Evolutionary conservation across 352 stramenopile genomes (phyloP).

Genomic region (Pythium monospermum): DNA sequence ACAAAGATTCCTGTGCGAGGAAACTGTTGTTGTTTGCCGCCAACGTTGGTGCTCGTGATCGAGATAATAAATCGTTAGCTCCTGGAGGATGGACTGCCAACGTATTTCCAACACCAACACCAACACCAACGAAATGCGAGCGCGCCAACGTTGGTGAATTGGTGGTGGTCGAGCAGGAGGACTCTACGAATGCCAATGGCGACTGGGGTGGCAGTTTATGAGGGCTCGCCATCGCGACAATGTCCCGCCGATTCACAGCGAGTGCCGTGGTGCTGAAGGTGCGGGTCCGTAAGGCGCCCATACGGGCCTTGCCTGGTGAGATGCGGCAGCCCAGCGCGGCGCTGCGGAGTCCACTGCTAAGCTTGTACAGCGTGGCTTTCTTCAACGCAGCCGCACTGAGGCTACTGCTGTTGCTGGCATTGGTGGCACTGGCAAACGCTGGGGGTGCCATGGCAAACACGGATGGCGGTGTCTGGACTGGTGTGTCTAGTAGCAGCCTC

Average conservation of each 20-base stretch:
- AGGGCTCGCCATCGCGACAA: constrained; percentile 18
- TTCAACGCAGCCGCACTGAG: neutral
- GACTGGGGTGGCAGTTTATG: too few relatives aligned
- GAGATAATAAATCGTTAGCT: neutral
- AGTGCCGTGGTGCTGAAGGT: neutral
- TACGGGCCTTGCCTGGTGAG: constrained; percentile 14
- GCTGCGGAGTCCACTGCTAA: constrained; percentile 6
- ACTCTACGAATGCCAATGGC: too few relatives aligned
- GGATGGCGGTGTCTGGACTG: too few relatives aligned
- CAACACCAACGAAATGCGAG: too few relatives aligned
- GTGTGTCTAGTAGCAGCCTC: too few relatives aligned
- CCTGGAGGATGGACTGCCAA: too few relatives aligned
- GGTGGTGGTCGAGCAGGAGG: too few relatives aligned
- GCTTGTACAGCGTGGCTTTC: constrained; percentile 13
- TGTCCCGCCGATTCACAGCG: constrained; percentile 10
- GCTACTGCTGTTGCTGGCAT: too few relatives aligned
- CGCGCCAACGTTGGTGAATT: neutral
- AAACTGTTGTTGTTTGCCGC: too few relatives aligned
- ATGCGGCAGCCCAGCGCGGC: constrained; percentile 12
- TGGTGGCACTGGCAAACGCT: too few relatives aligned
- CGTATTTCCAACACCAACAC: too few relatives aligned
- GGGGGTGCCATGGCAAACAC: too few relatives aligned
- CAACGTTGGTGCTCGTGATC: neutral
- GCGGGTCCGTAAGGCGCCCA: neutral
- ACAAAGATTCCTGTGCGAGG: neutral